phyloP scores from a whole-genome alignment of 2,329 filamentous ascomycete species.

The Arthrinium puccinioides region DNA sequence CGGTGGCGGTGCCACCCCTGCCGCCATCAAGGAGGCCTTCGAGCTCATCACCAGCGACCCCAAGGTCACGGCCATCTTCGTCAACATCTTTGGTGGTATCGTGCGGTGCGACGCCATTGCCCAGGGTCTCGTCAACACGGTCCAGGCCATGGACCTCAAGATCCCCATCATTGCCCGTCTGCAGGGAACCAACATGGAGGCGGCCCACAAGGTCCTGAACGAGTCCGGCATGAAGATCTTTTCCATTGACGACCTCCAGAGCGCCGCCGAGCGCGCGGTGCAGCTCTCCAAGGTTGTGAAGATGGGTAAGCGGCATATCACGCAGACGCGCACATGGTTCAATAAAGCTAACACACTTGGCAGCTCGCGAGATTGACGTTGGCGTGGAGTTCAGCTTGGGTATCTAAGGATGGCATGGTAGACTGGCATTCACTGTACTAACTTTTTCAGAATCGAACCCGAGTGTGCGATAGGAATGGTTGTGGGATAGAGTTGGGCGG shows the following conservation, averaged over 20 bases:
- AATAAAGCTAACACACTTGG: conserved; percentile 14
- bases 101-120: conserved; percentile 97
- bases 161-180: conserved; percentile 95
- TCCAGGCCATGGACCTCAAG: conserved; percentile 89
- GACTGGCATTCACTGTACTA: conserved; percentile 23
- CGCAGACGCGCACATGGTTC: conserved; percentile 8
- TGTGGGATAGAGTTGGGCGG: conserved; percentile 8
- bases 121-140: conserved; percentile 90
- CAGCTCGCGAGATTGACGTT: conserved; percentile 91
- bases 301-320: conserved; percentile 66
- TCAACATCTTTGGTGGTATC: conserved; percentile 99
- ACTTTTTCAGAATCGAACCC: conserved; percentile 18
- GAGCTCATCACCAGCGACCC: conserved; percentile 97
- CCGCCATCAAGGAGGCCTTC: conserved; percentile 95
- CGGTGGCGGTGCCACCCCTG: conserved; percentile 91
- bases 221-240: conserved; percentile 99
- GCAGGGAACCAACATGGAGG: conserved; percentile 97
- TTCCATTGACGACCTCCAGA: conserved; percentile 97
- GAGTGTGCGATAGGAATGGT: conserved; percentile 8
- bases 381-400: conserved; percentile 92
- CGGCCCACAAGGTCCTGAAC: conserved; percentile 87
- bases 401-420: conserved; percentile 60
- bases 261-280: conserved; percentile 92
- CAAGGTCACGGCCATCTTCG: conserved; percentile 97
- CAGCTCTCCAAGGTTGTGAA: conserved; percentile 99